Conservation (phyloP, 352 stramenopile genomes). For the Thalassiosira mediterranea region DNA sequence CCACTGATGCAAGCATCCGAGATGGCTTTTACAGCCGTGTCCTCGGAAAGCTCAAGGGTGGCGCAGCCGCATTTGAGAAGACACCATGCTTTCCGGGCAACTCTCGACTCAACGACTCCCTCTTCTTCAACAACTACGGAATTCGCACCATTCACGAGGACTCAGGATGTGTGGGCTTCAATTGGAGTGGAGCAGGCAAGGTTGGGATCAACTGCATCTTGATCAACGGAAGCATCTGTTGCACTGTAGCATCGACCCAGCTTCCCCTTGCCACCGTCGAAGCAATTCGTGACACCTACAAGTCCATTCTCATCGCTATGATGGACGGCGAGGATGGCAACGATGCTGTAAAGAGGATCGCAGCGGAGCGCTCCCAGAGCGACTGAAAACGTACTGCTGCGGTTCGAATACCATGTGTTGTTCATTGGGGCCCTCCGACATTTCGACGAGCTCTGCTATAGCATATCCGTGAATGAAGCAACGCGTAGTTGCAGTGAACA, state of each 20-base stretch:
- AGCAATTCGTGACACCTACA: slow-evolving; percentile 16
- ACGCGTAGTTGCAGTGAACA: too few species aligned
- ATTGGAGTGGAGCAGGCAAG: slow-evolving; percentile 13
- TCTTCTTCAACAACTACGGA: slow-evolving; percentile 20
- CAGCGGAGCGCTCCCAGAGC: background rate
- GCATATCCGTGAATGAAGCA: too few species aligned
- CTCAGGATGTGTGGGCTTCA: slow-evolving; percentile 17
- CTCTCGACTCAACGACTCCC: slow-evolving; percentile 17
- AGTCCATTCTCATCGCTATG: slow-evolving; percentile 13
- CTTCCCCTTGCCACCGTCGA: slow-evolving; percentile 10
- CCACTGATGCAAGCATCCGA: slow-evolving; percentile 14
- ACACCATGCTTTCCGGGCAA: slow-evolving; percentile 10
- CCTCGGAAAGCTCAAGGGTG: slow-evolving; percentile 12
- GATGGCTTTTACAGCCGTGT: slow-evolving; percentile 20
- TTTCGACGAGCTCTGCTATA: too few species aligned
- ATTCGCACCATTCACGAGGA: slow-evolving; percentile 11
- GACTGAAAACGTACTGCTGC: too few species aligned
- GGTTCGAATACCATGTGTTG: too few species aligned
- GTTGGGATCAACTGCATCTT: slow-evolving; percentile 17
- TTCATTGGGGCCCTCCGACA: too few species aligned
- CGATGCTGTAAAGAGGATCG: slow-evolving; percentile 13
- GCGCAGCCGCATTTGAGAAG: slow-evolving; percentile 14
- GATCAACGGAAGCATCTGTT: slow-evolving; percentile 7
- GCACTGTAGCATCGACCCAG: slow-evolving; percentile 17
- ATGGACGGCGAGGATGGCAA: slow-evolving; percentile 17